Evolutionary conservation across 164 flowering plant species (phyloP), one percentile per base, ranked within the genome.

Genomic region (Saururus chinensis): DNA sequence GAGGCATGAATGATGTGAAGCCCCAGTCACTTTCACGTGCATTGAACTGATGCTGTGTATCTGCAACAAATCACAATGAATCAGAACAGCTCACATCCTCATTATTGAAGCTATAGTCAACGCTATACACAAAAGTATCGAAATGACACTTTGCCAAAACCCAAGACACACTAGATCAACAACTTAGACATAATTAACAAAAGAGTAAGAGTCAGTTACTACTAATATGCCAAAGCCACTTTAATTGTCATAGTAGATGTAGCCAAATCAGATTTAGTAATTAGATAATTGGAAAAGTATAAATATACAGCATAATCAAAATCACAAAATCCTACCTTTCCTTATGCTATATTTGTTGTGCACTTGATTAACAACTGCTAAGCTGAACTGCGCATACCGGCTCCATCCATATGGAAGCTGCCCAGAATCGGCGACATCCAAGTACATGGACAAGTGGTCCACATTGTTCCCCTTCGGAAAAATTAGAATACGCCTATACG

Each of bases 11-110:
- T 19, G 98, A 91, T 48, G 96, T 84, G 73, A 91, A 91, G 35
- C 98, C 98, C 95, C 95, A 88, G 66, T 88, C 96, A 69, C 88
- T 86, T 66, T 88, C 92, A 62, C 93, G 80, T 1, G 84, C 89
- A 79, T 85, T 84, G 71, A 91, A 91, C 64, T 86, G 88, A 70
- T 91, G 95, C 52, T 87, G 87, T 10, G 95, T 88, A 63, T 91
- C 98, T 91, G 88, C 73, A 77, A 45, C 14, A 45, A 45, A 45
- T 45, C 17, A 45, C 0, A 13, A 9, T 17, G 4, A 45, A 12
- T 45, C 17, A 17, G 0, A 45, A 9, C 49, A 45, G 49, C 14
- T 45, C 49, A 23, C 56, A 53, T 20, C 25, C 56, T 20, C 25
- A 53, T 20, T 19, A 23, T 53, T 57, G 82, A 88, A 71, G 84